Base-by-base conservation (phyloP, 192 early-diverging fungal genomes). In the Backusella australiensis region DNA sequence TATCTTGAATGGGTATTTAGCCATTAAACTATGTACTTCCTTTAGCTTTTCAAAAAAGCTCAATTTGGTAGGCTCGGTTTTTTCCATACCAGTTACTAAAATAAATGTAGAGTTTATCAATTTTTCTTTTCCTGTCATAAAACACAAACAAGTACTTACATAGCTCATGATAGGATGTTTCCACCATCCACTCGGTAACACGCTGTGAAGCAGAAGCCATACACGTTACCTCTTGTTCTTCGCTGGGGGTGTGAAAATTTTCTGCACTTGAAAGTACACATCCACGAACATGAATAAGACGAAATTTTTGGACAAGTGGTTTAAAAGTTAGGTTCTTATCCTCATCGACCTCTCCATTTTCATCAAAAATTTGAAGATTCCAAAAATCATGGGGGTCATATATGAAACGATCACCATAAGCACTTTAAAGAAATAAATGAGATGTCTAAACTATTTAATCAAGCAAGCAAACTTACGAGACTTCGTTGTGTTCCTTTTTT, bases 361-460 rank as follows among this genome's bases (percentile, higher is more conserved):
- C 87, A 76, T 86, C 67, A 14, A 90, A 86, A 19, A 92, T 74
- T 67, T 95, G 90, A 78, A 95, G 90, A 1, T 96, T 85, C 53
- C 90, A 90, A 92, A 93, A 97, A 82, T 93, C 85, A 85, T 99
- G 95, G 76, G 96, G 96, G 34, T 90, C 83, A 75, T 95, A 95
- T 67, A 94, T 91, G 34, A 85, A 68, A 75, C 91, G 93, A 80
- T 86, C 90, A 38, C 93, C 93, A 69, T 93, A 94, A 34, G 86
- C 89, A 46, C 88, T 83, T 34, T 66, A 17, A 17, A 69, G 69
- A n/a, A 69, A 67, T 4, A 19, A 39, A 42, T 56, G 14, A 44
- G 42, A 44, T 56, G 8, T 7, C 1, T 56, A n/a, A 26, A 23
- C 9, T 56, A 44, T 17, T 17, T 56, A 19, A 56, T 56, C n/a